Base-by-base conservation (phyloP, 306 rosid species). In the Rubus idaeus region DNA sequence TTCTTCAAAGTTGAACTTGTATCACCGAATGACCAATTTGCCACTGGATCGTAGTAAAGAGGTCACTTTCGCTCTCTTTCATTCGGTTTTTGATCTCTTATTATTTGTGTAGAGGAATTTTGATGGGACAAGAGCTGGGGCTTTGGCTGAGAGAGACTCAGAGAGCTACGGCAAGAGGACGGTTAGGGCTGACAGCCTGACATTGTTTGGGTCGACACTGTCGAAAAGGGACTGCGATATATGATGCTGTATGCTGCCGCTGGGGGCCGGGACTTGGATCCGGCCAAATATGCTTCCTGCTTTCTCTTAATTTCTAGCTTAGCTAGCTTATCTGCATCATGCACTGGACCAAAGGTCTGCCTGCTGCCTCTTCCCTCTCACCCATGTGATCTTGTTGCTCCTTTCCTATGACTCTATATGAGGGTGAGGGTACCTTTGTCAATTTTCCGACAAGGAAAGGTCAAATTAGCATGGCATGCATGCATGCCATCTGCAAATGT, bases 281-380 rank as follows among this genome's bases (percentile, higher is more conserved):
- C 83, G 58, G 56, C 83, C 86, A 84, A 79, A 85, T 83, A 77
- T 89, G 82, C 93, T 81, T 83, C 87, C 73, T 79, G 87, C 81
- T 77, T 70, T 62, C 65, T 56, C 65, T 62, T 45, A 6, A 6
- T 45, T 45, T 45, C 4, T 1, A 49, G 16, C 53, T 49, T 49
- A 10, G 8, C 9, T 50, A 50, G 18, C 18, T 50, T 50, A 13
- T 11, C 55, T 17, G 49, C 46, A 37, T 65, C 70, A 65, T 18
- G 26, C n/a, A 40, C 70, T 8, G 46, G 23, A 37, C 69, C 39
- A 14, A 13, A 65, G 49, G 21, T 65, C 49, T 65, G 69, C 26
- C 69, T 37, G 47, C 46, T 39, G 18, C 13, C 21, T 17, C 69
- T 16, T 39, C 46, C 9, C 66, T 60, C 65, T 63, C 68, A 2